Conservation (phyloP, 306 rosid species). For the Alnus glutinosa region DNA sequence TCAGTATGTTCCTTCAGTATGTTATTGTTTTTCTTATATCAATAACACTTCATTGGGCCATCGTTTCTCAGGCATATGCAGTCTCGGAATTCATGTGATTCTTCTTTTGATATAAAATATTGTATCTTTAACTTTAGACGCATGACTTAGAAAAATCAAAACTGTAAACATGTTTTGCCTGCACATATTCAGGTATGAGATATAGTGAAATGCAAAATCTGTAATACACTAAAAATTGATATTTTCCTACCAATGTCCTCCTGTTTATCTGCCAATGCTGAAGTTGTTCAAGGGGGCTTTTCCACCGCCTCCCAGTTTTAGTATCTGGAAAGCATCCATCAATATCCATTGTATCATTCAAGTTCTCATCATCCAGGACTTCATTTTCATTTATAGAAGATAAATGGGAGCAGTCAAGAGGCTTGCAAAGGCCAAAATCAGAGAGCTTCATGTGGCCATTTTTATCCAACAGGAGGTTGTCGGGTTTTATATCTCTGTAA, state of each 20-base stretch:
- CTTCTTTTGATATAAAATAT: background rate
- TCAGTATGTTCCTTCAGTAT: background rate
- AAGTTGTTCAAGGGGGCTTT: slow-evolving; percentile 58
- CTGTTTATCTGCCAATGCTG: slow-evolving; percentile 65
- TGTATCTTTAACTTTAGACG: background rate
- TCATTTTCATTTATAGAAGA: slow-evolving; percentile 56
- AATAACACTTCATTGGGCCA: background rate
- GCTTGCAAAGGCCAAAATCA: slow-evolving; percentile 67
- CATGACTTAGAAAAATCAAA: background rate
- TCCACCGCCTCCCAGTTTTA: slow-evolving; percentile 54
- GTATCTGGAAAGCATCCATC: slow-evolving; percentile 35
- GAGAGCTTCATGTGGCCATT: slow-evolving; percentile 65
- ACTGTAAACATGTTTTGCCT: background rate
- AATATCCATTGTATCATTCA: slow-evolving; percentile 45
- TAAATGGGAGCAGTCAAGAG: slow-evolving; percentile 57
- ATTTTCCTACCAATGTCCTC: slow-evolving; percentile 49
- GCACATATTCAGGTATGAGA: background rate
- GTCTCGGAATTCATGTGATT: background rate
- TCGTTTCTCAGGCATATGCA: background rate
- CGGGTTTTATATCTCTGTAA: slow-evolving; percentile 63
- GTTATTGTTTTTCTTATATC: background rate
- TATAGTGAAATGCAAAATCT: background rate
- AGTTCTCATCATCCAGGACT: slow-evolving; percentile 47
- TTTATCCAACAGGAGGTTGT: slow-evolving; percentile 56
- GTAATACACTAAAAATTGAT: background rate